These are phyloP conservation scores for Saturnispora halmiae DNA, from an alignment of 805 yeast genomes.

Conservation along the genomic window DNA sequence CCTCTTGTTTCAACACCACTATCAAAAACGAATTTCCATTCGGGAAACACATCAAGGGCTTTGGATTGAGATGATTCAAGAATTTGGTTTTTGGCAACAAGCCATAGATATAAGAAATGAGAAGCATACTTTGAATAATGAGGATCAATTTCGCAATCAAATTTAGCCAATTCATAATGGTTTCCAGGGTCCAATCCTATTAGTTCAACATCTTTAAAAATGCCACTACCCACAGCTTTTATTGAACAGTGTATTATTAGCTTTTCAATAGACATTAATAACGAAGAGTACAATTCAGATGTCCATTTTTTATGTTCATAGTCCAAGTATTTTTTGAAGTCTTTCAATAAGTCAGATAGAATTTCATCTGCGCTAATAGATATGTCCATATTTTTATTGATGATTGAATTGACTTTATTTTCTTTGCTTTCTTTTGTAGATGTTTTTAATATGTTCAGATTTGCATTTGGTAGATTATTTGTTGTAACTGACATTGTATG, in stretches of 20 bases:
- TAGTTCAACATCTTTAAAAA: background rate
- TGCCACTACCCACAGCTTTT: background rate
- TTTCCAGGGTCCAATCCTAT: conserved; percentile 3
- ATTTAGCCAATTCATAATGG: conserved; percentile 4
- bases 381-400: background rate
- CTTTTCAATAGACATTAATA: background rate
- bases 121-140: conserved; percentile 1
- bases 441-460: too few relatives aligned
- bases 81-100: background rate
- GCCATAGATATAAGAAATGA: background rate
- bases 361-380: background rate
- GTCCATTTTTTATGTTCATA: conserved; percentile 2
- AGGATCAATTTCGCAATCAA: conserved; percentile 5
- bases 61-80: background rate
- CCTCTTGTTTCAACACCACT: conserved; percentile 2
- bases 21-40: conserved; percentile 5
- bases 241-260: background rate
- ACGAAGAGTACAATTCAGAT: background rate
- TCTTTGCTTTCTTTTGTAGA: too few relatives aligned
- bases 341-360: background rate
- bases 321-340: background rate
- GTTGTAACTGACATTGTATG: too few relatives aligned
- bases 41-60: conserved; percentile 3
- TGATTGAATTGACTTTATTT: background rate
- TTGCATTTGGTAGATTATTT: too few relatives aligned